These are phyloP conservation scores for Persicaria maculosa DNA, from an alignment of 148 eudicot genomes.

Conservation along the genomic window DNA sequence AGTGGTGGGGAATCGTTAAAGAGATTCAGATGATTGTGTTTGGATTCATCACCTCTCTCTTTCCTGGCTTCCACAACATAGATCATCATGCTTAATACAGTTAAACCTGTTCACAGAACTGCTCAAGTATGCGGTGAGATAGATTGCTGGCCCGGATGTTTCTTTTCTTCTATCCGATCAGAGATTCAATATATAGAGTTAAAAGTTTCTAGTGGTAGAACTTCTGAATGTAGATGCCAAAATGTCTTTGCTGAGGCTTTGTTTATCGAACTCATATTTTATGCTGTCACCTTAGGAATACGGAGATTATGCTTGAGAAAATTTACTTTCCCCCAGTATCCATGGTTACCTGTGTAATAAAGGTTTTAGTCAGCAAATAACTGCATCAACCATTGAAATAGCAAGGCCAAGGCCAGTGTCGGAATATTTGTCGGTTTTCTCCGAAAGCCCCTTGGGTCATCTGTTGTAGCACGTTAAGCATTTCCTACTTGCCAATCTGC, in stretches of 20 bases:
- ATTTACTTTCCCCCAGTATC: background rate
- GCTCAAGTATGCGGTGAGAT: background rate
- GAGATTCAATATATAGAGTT: background rate
- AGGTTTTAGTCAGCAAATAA: too few species aligned
- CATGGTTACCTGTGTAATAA: background rate
- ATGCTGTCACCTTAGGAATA: background rate
- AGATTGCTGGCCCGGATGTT: background rate
- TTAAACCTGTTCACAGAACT: background rate
- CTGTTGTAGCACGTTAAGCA: too few species aligned
- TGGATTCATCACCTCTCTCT: constrained; percentile 96
- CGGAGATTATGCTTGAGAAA: too few species aligned
- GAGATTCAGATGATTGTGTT: constrained; percentile 95
- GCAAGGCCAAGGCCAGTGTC: too few species aligned
- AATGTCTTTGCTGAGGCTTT: background rate
- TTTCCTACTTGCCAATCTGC: too few species aligned
- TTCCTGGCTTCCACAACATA: constrained; percentile 94
- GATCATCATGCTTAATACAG: constrained; percentile 33
- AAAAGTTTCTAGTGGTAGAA: background rate
- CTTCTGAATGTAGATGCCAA: background rate
- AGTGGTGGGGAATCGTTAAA: constrained; percentile 89
- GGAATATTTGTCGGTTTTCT: too few species aligned
- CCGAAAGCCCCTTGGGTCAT: too few species aligned
- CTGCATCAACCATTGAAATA: too few species aligned
- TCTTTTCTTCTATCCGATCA: background rate
- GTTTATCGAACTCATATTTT: background rate